phyloP scores from a whole-genome alignment of 306 rosid species.

The Herpetospermum pedunculosum region DNA sequence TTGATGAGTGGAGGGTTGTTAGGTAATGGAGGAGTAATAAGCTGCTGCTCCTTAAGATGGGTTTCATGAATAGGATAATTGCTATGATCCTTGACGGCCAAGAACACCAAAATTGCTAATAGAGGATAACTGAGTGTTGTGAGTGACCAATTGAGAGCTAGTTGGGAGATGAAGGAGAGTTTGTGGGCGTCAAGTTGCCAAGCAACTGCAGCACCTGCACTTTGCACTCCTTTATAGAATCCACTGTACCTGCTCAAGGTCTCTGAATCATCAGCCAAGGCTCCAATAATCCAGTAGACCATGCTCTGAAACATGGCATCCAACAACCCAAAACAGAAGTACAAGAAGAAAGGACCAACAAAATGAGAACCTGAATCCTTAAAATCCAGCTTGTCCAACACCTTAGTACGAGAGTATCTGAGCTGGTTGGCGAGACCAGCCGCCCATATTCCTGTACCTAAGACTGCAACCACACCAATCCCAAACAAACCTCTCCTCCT shows the following conservation, averaged over 20 bases:
- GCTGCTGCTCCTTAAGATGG: too few species aligned
- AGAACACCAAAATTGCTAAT: conserved; percentile 34
- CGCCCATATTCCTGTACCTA: conserved; percentile 58
- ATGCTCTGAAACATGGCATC: conserved; percentile 87
- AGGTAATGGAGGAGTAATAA: too few species aligned
- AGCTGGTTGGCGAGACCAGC: conserved; percentile 81
- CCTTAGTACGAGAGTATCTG: conserved; percentile 8
- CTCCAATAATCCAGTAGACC: conserved; percentile 87
- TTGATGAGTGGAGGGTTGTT: too few species aligned
- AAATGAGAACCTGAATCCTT: conserved; percentile 39
- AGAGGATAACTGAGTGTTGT: conserved; percentile 61
- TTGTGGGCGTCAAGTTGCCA: conserved; percentile 69
- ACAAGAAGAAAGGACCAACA: conserved; percentile 76
- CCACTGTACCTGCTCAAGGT: conserved; percentile 86
- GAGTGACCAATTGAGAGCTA: conserved; percentile 56
- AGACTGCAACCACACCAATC: conserved; percentile 35
- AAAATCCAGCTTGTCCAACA: conserved; percentile 41
- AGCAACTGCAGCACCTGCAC: conserved; percentile 96
- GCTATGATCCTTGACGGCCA: conserved; percentile 75
- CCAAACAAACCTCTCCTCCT: conserved; percentile 66
- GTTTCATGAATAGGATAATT: too few species aligned
- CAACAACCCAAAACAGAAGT: conserved; percentile 61
- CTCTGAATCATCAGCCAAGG: conserved; percentile 76
- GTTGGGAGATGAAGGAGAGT: conserved; percentile 41
- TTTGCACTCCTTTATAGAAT: conserved; percentile 82